A percentile compares a stretch with the other conserved stretches of the same genome.
Conservation (phyloP, 2,329 filamentous ascomycete genomes). For the Cladosporium sp. region DNA sequence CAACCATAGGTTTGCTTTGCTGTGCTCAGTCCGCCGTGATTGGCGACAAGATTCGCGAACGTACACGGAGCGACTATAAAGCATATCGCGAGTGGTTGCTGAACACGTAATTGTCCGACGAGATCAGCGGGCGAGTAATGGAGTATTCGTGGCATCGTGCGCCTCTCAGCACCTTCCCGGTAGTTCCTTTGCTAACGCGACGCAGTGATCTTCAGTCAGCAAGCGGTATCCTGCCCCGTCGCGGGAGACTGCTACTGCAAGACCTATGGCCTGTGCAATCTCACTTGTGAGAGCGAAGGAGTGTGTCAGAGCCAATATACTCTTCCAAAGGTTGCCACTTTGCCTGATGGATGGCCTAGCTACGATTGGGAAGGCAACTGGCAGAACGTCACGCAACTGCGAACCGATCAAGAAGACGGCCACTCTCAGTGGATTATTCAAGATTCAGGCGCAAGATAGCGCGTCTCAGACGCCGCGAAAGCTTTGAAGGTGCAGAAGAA, state of each 20-base stretch:
- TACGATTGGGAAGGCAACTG: constrained; percentile 46
- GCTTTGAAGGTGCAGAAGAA: no score
- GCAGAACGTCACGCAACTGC: constrained; percentile 11
- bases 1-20: constrained; percentile 45
- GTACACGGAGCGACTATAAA: constrained; percentile 44
- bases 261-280: constrained; percentile 55
- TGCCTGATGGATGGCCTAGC: constrained; percentile 58
- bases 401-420: not conserved
- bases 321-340: constrained; percentile 50
- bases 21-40: constrained; percentile 52
- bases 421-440: not conserved
- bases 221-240: constrained; percentile 48
- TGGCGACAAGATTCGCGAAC: constrained; percentile 39
- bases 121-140: constrained; percentile 48
- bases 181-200: not conserved
- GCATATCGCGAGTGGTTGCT: constrained; percentile 45
- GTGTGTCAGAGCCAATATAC: constrained; percentile 53
- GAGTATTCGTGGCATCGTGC: constrained; percentile 55
- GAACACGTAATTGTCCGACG: constrained; percentile 42
- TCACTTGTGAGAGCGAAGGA: constrained; percentile 36
- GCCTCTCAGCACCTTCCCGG: constrained; percentile 18
- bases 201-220: constrained; percentile 2
- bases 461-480: no score
- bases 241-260: constrained; percentile 61
- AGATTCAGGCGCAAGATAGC: no score